Base-by-base conservation (phyloP, 352 stramenopile species). In the Phytophthora capsici region DNA sequence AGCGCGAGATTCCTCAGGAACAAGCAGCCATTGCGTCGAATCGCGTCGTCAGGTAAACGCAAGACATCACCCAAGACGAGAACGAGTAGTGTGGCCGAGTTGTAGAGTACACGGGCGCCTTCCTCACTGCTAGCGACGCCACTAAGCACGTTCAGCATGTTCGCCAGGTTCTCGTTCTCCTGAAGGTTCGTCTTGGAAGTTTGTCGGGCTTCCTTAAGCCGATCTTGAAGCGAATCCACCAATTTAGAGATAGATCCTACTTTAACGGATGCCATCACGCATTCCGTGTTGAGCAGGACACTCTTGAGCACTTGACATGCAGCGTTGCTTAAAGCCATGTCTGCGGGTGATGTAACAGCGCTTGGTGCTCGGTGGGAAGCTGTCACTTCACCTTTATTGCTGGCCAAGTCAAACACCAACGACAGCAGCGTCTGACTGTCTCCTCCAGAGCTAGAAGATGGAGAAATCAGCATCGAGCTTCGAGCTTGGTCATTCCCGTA, bases 1-100 rank as follows among this genome's bases (percentile, higher is more conserved):
- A 89, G 65, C 22, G 80, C 73, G 47, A 92, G 67, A 49, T 92
- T 90, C 25, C 84, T 77, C 26, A 92, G 10, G 7, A 89, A 75
- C 25, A 89, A 64, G 26, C 61, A 75, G 0, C 81, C 81, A 14
- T 23, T 63, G 12, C 52, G 50, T 22, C 73, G 63, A 51, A 88
- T 64, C 0, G 34, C 17, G 14, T 54, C 30, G 30, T 76, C 62
- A 7, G 52, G 20, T 30, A 71, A 72, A 38, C 71, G 54, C 57
- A 89, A 70, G 6, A 85, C 71, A 43, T 92, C 84, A 13, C 71
- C 73, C 8, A 89, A 20, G 37, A 90, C 55, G n/a, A 78, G 30
- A 3, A 54, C 58, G 6, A 90, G 58, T 26, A 68, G 58, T 10
- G 61, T 76, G 22, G 61, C 23, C 32, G 72, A 69, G 43, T 26